These are phyloP conservation scores for Haplosporangium gracile DNA, from an alignment of 192 early-diverging fungal genomes.

Conservation along the genomic window DNA sequence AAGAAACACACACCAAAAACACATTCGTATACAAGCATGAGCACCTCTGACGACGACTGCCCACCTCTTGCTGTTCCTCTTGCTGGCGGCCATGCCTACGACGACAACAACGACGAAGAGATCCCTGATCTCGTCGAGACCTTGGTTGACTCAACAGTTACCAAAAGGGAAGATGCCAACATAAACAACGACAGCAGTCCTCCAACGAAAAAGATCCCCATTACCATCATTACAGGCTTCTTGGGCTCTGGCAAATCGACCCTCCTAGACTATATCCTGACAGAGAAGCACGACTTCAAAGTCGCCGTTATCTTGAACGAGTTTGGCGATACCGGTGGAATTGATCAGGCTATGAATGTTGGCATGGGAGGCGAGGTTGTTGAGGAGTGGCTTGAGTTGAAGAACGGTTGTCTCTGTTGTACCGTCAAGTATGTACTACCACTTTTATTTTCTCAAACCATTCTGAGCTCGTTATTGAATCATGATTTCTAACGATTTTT, in stretches of 20 bases:
- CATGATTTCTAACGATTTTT: not conserved
- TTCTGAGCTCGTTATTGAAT: not conserved
- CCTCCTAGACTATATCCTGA: slow-evolving; percentile 86
- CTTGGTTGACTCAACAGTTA: not conserved
- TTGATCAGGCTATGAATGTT: slow-evolving; percentile 93
- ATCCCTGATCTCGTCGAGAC: slow-evolving; percentile 46
- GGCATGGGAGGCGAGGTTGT: slow-evolving; percentile 85
- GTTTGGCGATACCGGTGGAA: slow-evolving; percentile 95
- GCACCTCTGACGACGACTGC: slow-evolving; percentile 40
- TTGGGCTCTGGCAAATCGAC: slow-evolving; percentile 94
- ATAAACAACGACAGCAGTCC: not conserved
- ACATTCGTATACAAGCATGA: slow-evolving; percentile 20
- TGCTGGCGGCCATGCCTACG: not conserved
- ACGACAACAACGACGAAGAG: slow-evolving; percentile 36
- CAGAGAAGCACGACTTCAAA: slow-evolving; percentile 89
- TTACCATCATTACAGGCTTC: slow-evolving; percentile 71
- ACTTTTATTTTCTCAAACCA: not conserved
- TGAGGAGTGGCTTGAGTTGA: slow-evolving; percentile 98
- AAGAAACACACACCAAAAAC: not conserved
- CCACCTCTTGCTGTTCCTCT: slow-evolving; percentile 34
- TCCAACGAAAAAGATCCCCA: slow-evolving; percentile 48
- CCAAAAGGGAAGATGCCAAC: not conserved
- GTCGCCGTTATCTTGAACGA: slow-evolving; percentile 99
- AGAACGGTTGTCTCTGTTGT: slow-evolving; percentile 98
- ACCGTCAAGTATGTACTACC: slow-evolving; percentile 84